Base-by-base conservation (phyloP, 169 alveolate genomes). In the Theileria annulata region DNA sequence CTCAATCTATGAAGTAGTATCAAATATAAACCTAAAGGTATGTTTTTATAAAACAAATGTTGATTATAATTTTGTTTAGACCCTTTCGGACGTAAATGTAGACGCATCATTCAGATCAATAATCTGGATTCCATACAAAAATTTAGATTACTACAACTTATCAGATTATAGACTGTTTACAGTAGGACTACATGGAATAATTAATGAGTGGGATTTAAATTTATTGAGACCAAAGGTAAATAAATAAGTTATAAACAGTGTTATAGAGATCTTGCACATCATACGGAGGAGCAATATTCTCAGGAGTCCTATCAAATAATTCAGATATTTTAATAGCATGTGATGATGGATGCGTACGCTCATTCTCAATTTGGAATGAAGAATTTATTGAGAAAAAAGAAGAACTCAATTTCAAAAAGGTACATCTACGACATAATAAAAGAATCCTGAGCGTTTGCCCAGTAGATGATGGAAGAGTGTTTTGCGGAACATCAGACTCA, bases 261-360 rank as follows among this genome's bases (percentile, higher is more conserved):
- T 3, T 59, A 27, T 56, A 84, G 90, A 71, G 69, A 30, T 25
- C 81, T 23, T 78, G 79, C 15, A 67, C 77, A 21, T 82, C 90
- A 3, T 84, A 78, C 68, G 90, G 90, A 71, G 90, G 90, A 1
- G 90, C 90, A 10, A 84, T 84, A n/a, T 84, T 84, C 33, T 19
- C 87, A 19, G 79, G 84, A 15, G 81, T 77, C 25, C 58, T 71
- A 30, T 74, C 79, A 15, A 59, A 60, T 17, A 68, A 58, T 12
- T 23, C 75, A 27, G 28, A 73, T 28, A 68, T 84, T 0, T 68
- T 77, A 28, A 63, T 84, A 33, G 88, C 87, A 15, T 84, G 90
- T 71, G 90, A 84, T 58, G 90, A 84, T 25, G 86, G 87, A 17
- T 3, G 71, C 3, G 84, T 84, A 4, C 64, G 90, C 8, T 49